Base-by-base conservation (phyloP, 352 stramenopile genomes). In the Aphanomyces stellatus region DNA sequence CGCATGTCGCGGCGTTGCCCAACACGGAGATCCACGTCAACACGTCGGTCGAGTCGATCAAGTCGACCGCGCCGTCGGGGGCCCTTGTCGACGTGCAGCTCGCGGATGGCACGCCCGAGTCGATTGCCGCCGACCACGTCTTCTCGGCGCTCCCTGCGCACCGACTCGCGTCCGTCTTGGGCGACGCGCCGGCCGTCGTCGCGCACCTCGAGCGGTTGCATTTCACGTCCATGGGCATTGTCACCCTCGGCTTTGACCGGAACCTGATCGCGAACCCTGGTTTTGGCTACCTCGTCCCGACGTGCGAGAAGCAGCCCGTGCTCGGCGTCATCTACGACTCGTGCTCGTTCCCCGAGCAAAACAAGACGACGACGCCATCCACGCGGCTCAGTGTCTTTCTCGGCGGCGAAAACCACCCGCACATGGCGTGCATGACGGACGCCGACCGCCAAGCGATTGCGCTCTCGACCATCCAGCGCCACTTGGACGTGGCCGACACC, bases 261-360 rank as follows among this genome's bases (percentile, higher is more conserved):
- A 66, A 76, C 19, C 73, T 90, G 68, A 72, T 94, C 30, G 41
- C 71, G 55, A 83, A 67, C 10, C 75, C 85, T n/a, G 88, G 88
- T 37, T 96, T 96, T 62, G 88, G 88, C 19, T 93, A 96, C 53
- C 77, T 96, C 46, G 77, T 96, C 19, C 88, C 88, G 3, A 83
- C 75, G 15, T 77, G 71, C 19, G 83, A 94, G 65, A 77, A 78
- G 33, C 73, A 95, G 62, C 76, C 78, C 27, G 74, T 95, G 27
- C 77, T 95, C 11, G 88, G 86, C 6, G 82, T 90, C 51, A 85
- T 96, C 22, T 96, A 88, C 70, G 88, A 96, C 79, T 94, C 85
- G 48, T 90, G 91, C 63, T 86, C 87, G 28, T 96, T 96, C 61
- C 88, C 88, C 0, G 74, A 76, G n/a, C 88, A 96, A 71, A 91